Evolutionary conservation across 2,329 filamentous ascomycete species (phyloP).

Genomic region (Aspergillus pseudoterreus): DNA sequence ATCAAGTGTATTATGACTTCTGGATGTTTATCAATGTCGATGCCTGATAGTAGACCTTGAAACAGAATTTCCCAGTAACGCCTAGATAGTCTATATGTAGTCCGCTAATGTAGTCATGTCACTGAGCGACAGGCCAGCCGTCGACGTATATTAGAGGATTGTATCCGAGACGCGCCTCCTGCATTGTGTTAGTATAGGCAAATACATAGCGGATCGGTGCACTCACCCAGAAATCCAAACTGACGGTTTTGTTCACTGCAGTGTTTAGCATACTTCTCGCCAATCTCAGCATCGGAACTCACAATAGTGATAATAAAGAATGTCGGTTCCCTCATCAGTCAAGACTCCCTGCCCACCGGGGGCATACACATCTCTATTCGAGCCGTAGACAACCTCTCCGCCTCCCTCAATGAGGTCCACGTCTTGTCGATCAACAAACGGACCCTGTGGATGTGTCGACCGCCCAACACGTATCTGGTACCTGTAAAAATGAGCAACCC

Average conservation of each 20-base stretch:
- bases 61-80: background rate
- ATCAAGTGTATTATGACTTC: background rate
- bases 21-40: background rate
- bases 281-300: slow-evolving; percentile 6
- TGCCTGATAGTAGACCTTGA: background rate
- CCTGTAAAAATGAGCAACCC: slow-evolving; percentile 15
- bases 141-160: slow-evolving; percentile 28
- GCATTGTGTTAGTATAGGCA: slow-evolving; percentile 12
- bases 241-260: slow-evolving; percentile 27
- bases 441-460: slow-evolving; percentile 49
- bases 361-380: slow-evolving; percentile 59
- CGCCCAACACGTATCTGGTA: slow-evolving; percentile 65
- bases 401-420: slow-evolving; percentile 55
- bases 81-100: background rate
- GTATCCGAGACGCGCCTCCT: slow-evolving; percentile 31
- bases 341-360: slow-evolving; percentile 64
- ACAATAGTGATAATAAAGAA: slow-evolving; percentile 36
- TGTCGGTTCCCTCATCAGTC: slow-evolving; percentile 38
- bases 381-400: slow-evolving; percentile 58
- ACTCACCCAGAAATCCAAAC: slow-evolving; percentile 28
- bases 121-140: slow-evolving; percentile 28
- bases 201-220: no score
- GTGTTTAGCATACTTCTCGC: slow-evolving; percentile 5
- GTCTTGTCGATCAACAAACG: slow-evolving; percentile 53
- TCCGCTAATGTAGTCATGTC: background rate